A percentile compares a stretch with the other conserved stretches of the same genome.
Evolutionary conservation across 306 rosid species (phyloP).

Genomic region (Ammopiptanthus mongolicus): DNA sequence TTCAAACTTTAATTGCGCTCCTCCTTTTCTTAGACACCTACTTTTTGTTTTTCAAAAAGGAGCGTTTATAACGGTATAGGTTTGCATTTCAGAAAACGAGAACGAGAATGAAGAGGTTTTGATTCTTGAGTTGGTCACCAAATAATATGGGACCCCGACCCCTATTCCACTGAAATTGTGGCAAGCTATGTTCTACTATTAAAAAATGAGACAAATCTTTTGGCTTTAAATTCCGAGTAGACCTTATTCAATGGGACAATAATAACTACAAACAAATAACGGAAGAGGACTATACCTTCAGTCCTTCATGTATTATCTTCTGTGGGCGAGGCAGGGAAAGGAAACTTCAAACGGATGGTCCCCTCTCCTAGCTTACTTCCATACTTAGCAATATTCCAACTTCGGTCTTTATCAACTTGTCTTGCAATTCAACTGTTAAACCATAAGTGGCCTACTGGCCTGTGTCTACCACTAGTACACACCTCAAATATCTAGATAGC

Average conservation of each 20-base stretch:
- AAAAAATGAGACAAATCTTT: not conserved
- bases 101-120: not conserved
- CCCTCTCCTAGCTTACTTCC: constrained; percentile 47
- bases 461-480: not conserved
- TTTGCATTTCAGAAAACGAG: not conserved
- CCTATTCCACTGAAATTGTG: constrained; percentile 13
- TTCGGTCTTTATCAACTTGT: not conserved
- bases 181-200: not conserved
- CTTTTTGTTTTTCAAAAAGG: not conserved
- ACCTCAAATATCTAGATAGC: constrained; percentile 2
- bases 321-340: not conserved
- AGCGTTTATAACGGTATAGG: constrained; percentile 13
- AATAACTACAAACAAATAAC: not conserved
- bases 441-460: not conserved
- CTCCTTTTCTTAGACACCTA: not conserved
- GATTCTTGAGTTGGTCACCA: constrained; percentile 15
- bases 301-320: not conserved
- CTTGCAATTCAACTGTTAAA: constrained; percentile 11
- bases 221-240: not conserved
- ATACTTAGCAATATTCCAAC: constrained; percentile 22
- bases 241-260: constrained; percentile 10
- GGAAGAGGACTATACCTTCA: not conserved
- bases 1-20: constrained; percentile 19
- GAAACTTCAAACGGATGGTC: constrained; percentile 15
- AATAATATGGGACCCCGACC: not conserved